phyloP scores from a whole-genome alignment of 148 eudicot genomes.

The Pouteria glomerata region DNA sequence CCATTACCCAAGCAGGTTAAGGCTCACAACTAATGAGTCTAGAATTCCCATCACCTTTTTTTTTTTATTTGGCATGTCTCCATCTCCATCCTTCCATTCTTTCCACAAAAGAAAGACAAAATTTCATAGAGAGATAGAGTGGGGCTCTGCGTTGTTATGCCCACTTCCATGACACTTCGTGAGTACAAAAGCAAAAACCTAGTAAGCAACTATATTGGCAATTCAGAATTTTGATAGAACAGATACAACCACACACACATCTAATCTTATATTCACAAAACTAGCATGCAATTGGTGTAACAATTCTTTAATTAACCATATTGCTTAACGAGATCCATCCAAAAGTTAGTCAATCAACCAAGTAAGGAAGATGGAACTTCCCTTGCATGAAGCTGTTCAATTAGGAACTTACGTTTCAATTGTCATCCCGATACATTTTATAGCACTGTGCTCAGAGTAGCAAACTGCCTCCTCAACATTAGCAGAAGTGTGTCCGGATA shows the following conservation, averaged over 20 bases:
- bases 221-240: not conserved
- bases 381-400: not conserved
- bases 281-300: not conserved
- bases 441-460: slow-evolving; percentile 92
- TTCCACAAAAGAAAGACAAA: not conserved
- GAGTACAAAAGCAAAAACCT: not conserved
- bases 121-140: not conserved
- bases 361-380: not conserved
- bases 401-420: slow-evolving; percentile 83
- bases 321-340: not conserved
- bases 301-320: too few species aligned
- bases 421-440: slow-evolving; percentile 98
- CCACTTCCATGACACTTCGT: too few species aligned
- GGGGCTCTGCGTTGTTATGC: too few species aligned
- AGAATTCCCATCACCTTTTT: too few species aligned
- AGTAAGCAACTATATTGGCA: not conserved
- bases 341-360: not conserved
- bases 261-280: not conserved
- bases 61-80: too few species aligned
- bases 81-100: not conserved
- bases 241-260: not conserved
- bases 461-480: slow-evolving; percentile 97
- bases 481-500: slow-evolving; percentile 96
- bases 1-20: not conserved
- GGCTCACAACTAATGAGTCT: not conserved